These are phyloP conservation scores for Ilyonectria destructans DNA, from an alignment of 2,329 filamentous ascomycete species.

Conservation along the genomic window DNA sequence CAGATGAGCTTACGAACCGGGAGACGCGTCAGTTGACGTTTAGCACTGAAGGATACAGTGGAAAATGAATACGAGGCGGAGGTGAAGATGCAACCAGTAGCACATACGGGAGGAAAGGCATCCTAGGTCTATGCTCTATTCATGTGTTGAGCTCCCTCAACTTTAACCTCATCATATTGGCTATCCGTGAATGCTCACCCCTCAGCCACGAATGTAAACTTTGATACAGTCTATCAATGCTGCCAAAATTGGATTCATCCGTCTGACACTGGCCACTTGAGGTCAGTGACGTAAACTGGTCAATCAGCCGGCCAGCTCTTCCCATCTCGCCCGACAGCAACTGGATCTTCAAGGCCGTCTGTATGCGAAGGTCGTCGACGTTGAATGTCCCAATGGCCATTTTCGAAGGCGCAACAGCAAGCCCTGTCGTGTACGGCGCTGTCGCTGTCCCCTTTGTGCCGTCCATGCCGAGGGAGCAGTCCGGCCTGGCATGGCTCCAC, in stretches of 20 bases:
- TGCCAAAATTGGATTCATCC: slow-evolving; percentile 12
- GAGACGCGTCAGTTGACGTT: too few species aligned
- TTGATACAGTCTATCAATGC: slow-evolving; percentile 22
- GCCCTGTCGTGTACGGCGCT: background rate
- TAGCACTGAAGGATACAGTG: background rate
- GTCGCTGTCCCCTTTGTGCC: background rate
- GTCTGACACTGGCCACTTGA: background rate
- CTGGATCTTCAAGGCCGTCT: slow-evolving; percentile 20
- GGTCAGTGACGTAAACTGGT: slow-evolving; percentile 16
- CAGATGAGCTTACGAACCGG: too few species aligned
- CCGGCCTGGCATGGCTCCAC: background rate
- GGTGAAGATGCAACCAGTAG: background rate
- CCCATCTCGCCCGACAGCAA: slow-evolving; percentile 21
- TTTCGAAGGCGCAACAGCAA: slow-evolving; percentile 7
- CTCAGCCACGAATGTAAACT: slow-evolving; percentile 16
- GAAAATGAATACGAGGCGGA: background rate
- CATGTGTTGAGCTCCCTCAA: slow-evolving; percentile 20
- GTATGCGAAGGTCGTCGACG: slow-evolving; percentile 22
- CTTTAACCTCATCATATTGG: slow-evolving; percentile 12
- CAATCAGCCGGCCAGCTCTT: slow-evolving; percentile 1
- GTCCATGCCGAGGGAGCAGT: background rate
- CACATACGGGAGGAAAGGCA: background rate
- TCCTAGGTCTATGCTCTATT: slow-evolving; percentile 5
- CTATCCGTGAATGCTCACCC: slow-evolving; percentile 15
- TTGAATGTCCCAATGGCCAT: slow-evolving; percentile 23